Evolutionary conservation across 2,329 filamentous ascomycete genomes (phyloP).

Genomic region (Ophiostoma piceae): DNA sequence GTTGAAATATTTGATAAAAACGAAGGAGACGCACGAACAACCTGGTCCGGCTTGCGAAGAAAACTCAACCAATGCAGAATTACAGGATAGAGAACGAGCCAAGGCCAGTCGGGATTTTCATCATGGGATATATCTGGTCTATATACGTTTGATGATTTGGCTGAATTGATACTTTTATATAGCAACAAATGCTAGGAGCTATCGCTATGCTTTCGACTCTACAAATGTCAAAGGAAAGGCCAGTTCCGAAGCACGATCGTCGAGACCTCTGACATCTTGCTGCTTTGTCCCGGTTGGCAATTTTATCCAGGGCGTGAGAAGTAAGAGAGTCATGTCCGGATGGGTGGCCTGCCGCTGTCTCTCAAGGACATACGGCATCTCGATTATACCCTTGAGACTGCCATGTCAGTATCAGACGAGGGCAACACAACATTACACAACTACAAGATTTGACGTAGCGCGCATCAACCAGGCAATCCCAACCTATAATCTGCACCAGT

Average conservation of each 20-base stretch:
- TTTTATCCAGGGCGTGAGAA: neutral
- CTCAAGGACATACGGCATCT: neutral
- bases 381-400: neutral
- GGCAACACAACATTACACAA: too few relatives aligned
- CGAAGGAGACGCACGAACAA: too few relatives aligned
- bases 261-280: neutral
- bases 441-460: neutral
- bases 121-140: neutral
- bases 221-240: neutral
- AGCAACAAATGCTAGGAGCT: too few relatives aligned
- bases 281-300: neutral
- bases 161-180: too few relatives aligned
- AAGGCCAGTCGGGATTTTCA: neutral
- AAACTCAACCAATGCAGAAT: neutral
- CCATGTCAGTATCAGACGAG: neutral
- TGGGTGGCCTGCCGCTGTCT: neutral
- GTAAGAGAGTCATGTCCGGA: neutral
- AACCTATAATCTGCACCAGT: neutral
- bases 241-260: neutral
- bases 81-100: neutral
- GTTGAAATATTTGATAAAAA: too few relatives aligned
- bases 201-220: neutral
- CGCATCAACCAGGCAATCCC: neutral
- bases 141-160: neutral
- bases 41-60: neutral